Percentiles rank a stretch among this genome's conserved stretches.
phyloP scores from a whole-genome alignment of 139 green algal genomes.

The Chlorella sp. region DNA sequence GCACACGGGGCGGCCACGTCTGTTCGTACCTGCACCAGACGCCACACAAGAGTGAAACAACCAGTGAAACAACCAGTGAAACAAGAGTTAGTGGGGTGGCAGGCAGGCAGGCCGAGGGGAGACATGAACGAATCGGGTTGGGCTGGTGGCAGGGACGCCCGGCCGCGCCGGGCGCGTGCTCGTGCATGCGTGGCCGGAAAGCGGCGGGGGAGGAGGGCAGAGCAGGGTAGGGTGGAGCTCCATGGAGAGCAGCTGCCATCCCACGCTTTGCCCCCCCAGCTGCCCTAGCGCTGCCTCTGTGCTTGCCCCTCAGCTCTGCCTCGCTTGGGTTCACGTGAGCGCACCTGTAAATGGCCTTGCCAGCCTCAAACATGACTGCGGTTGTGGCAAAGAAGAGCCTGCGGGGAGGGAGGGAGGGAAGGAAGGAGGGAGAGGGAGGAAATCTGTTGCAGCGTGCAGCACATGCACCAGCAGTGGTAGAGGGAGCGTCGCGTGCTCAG shows the following conservation, averaged over 20 bases:
- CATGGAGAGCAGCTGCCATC: neutral
- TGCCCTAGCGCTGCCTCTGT: neutral
- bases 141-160: no score
- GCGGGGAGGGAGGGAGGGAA: constrained; percentile 35
- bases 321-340: no score
- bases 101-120: neutral
- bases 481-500: no score
- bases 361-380: constrained; percentile 34
- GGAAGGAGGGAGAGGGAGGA: neutral
- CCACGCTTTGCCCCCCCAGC: neutral
- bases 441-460: no score
- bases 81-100: no score
- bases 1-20: constrained; percentile 8
- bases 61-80: neutral
- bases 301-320: neutral
- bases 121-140: no score
- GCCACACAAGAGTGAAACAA: neutral
- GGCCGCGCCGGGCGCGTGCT: no score
- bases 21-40: constrained; percentile 53
- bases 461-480: neutral
- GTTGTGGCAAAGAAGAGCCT: constrained; percentile 18
- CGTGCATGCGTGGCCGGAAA: neutral
- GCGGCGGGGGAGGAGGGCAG: neutral
- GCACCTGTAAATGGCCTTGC: constrained; percentile 31
- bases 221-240: neutral